These are phyloP conservation scores for Lepidium aucheri DNA, from an alignment of 345 rosid species.

Conservation along the genomic window DNA sequence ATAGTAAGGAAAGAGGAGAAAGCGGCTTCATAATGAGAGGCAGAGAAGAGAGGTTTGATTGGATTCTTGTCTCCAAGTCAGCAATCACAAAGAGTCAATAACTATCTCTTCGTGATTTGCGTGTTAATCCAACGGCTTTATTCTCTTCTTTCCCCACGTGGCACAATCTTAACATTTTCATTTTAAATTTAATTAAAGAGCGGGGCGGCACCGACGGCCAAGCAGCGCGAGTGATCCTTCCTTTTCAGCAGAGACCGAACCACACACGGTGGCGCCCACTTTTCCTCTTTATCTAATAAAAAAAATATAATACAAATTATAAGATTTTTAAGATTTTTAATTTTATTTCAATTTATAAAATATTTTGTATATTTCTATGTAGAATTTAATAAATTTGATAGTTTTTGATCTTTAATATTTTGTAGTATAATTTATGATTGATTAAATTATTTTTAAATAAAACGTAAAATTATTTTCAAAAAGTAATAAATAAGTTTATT, in stretches of 20 bases:
- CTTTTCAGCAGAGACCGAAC: conserved; percentile 25
- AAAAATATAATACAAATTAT: no score
- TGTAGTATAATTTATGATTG: no score
- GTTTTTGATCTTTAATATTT: no score
- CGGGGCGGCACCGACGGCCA: conserved; percentile 57
- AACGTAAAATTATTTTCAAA: no score
- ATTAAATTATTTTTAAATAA: no score
- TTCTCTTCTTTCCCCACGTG: conserved; percentile 9
- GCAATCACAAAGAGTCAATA: conserved; percentile 11
- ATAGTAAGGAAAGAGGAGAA: not conserved
- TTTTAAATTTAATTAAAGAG: not conserved
- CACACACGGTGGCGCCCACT: conserved; percentile 25
- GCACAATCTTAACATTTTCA: not conserved
- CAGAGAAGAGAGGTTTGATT: conserved; percentile 19
- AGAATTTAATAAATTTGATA: no score
- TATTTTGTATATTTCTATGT: no score
- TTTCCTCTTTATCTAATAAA: not conserved
- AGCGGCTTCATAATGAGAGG: conserved; percentile 34
- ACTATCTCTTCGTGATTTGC: conserved; percentile 37
- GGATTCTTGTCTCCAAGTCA: conserved; percentile 19
- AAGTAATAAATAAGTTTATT: no score
- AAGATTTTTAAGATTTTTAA: no score
- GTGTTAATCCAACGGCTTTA: conserved; percentile 17
- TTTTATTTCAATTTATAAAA: no score
- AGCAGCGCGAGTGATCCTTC: conserved; percentile 8